Evolutionary conservation across 2,329 filamentous ascomycete species (phyloP), one percentile per base, ranked within the genome.

Genomic region (Colletotrichum truncatum): DNA sequence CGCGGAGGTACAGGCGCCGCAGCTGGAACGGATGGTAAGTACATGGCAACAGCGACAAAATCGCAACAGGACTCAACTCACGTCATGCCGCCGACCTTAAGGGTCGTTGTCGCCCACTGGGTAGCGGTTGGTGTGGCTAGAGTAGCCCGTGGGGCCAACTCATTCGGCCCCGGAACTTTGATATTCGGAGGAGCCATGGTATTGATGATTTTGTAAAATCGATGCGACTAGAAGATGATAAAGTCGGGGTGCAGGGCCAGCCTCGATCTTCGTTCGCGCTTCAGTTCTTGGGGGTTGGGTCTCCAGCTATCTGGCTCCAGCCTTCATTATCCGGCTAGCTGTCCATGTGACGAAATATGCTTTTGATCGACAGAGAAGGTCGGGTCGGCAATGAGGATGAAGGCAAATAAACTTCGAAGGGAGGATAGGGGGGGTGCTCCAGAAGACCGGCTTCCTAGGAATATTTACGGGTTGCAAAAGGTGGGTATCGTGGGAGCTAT

Each of bases 1-100:
- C n/a, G 96, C 91, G 45, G 94, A 97, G 26, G 95, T 98, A 77
- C 96, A 99, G 71, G 95, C 91, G 75, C 95, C 94, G 81, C 96
- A 99, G 69, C 86, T 89, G 21, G 28, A 36, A 28, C 41, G 23
- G 23, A 53, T 28, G 36, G 71, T 82, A 68, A 81, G 76, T 66
- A 38, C 53, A 34, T 36, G 11, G 21, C n/a, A 36, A 38, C 48
- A 60, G 12, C 8, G 38, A 16, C 6, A 32, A 60, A 39, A 56
- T 14, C 14, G 26, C 34, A 61, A 41, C 49, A 57, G 56, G 58
- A 12, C 56, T 57, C 38, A 39, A 85, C 85, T 84, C 81, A 89
- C 86, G 89, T 91, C 89, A 91, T 99, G 71, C 96, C 96, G 70
- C 92, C 93, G 39, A 99, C 91, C 73, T 91, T 93, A 66, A 99